Conservation (phyloP, 768 basidiomycete species). For the Podaxis sp. region DNA sequence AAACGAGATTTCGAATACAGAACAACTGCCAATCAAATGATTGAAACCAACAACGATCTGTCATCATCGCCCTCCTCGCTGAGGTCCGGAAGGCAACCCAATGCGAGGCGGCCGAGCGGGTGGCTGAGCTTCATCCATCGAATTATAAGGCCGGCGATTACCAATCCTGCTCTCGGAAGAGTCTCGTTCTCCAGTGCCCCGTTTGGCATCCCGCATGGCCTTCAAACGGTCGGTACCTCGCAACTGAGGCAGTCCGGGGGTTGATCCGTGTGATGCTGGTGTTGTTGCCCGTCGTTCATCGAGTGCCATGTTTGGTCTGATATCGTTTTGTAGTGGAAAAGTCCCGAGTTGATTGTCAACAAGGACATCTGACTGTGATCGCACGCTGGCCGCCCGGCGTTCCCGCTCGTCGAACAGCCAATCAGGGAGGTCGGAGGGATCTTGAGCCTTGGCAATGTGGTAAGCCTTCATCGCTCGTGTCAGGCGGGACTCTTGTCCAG, state of each 20-base stretch:
- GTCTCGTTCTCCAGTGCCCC: slow-evolving; percentile 22
- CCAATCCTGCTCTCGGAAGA: not conserved
- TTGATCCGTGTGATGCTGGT: not conserved
- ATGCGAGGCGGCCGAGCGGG: slow-evolving; percentile 24
- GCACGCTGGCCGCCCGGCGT: slow-evolving; percentile 32
- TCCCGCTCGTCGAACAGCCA: slow-evolving; percentile 68
- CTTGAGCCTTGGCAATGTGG: slow-evolving; percentile 58
- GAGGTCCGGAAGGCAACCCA: slow-evolving; percentile 36
- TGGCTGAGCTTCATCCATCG: slow-evolving; percentile 12
- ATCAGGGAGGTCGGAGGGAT: slow-evolving; percentile 56
- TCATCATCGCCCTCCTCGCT: slow-evolving; percentile 19
- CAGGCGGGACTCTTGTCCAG: slow-evolving; percentile 59
- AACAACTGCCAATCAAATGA: slow-evolving; percentile 7
- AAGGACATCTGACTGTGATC: slow-evolving; percentile 17
- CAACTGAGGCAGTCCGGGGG: slow-evolving; percentile 3
- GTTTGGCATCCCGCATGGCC: slow-evolving; percentile 51
- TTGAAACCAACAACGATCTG: slow-evolving; percentile 1
- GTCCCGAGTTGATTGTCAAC: slow-evolving; percentile 15
- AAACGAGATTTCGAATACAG: not conserved
- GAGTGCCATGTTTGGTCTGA: not conserved
- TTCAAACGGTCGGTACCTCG: slow-evolving; percentile 45
- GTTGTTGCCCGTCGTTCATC: not conserved
- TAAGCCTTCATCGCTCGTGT: slow-evolving; percentile 69
- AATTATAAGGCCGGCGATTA: not conserved
- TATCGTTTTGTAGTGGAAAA: slow-evolving; percentile 2